Base-by-base conservation (phyloP, 1,284 basidiomycete species). In the Malassezia sympodialis region DNA sequence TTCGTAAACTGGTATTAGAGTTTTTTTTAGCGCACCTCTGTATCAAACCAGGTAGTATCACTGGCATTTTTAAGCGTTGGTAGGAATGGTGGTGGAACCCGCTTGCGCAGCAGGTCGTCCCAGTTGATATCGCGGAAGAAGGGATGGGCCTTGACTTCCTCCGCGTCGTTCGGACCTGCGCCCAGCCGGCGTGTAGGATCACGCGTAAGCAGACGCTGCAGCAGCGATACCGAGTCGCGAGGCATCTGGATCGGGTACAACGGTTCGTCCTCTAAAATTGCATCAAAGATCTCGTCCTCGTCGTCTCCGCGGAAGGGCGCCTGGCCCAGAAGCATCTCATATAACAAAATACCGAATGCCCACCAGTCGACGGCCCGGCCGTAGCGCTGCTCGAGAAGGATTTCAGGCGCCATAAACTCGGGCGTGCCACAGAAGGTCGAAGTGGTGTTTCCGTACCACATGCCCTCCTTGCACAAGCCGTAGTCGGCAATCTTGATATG, bases 231-330 rank as follows among this genome's bases (percentile, higher is more conserved):
- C 15, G 90, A 91, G 69, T 96, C 93, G 52, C 89, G 82, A 7
- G 93, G 94, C 94, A 98, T 98, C n/a, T 94, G 96, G 68, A 99
- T 94, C 2, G 94, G 94, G 77, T 98, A 99, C 61, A 99, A 76
- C 39, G 93, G 91, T 75, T 98, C 94, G 75, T 98, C 94, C 76
- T 98, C 94, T 49, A 99, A 78, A 68, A 98, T 98, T 35, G 94
- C 94, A 76, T 98, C 94, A 73, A 98, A 99, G 63, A 98, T 98
- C 79, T 99, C 94, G 75, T 99, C 94, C 76, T 98, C 94, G 68
- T 98, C 94, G 69, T 98, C 94, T 55, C 94, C 94, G 49, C 93
- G 85, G 84, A 98, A 99, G 2, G 94, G 94, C 14, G 93, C 96
- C 77, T 98, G 94, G 37, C 94, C 94, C 27, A 98, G 81, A 52